Base-by-base conservation (phyloP, 345 rosid genomes). In the Microcos paniculata region DNA sequence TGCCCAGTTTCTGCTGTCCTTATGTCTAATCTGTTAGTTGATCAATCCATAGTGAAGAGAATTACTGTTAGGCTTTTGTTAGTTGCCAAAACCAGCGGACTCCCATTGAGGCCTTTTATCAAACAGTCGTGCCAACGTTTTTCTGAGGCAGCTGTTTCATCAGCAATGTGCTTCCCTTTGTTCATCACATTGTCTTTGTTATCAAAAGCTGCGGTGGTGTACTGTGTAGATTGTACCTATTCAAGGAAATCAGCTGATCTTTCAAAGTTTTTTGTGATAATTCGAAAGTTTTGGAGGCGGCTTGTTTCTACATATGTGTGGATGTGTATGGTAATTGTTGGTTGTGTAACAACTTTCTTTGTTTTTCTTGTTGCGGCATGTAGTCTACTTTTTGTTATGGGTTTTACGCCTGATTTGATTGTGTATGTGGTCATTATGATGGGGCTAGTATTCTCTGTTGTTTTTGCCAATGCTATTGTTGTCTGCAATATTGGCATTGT, bases 221-320 rank as follows among this genome's bases (percentile, higher is more conserved):
- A 90, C 89, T 90, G 94, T 18, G 98, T 95, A 8, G 92, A 91
- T 67, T 90, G 91, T 77, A 91, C 98, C 62, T 93, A 91, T 55
- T 85, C 89, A 0, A 90, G 84, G 86, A 87, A 81, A 61, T 79
- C 70, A 35, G 90, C 84, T 24, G 90, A 84, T 23, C 43, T 81
- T 0, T 81, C 75, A 0, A 91, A 89, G 89, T 90, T 95, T 21
- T 73, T 80, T 33, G 80, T 62, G 71, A 81, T 87, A 7, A 74
- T 87, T 33, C 65, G 78, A 18, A 93, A 85, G 71, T 84, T 91
- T 2, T 95, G 98, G 98, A 89, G 80, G 77, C 90, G 89, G 83
- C 82, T 91, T 46, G 72, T 88, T 0, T 62, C 72, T 18, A 95
- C 98, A 0, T 95, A 95, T 78, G 52, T 89, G 26, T 95, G 97